Evolutionary conservation across 2,329 filamentous ascomycete species (phyloP).

Genomic region (Cordyceps militaris): DNA sequence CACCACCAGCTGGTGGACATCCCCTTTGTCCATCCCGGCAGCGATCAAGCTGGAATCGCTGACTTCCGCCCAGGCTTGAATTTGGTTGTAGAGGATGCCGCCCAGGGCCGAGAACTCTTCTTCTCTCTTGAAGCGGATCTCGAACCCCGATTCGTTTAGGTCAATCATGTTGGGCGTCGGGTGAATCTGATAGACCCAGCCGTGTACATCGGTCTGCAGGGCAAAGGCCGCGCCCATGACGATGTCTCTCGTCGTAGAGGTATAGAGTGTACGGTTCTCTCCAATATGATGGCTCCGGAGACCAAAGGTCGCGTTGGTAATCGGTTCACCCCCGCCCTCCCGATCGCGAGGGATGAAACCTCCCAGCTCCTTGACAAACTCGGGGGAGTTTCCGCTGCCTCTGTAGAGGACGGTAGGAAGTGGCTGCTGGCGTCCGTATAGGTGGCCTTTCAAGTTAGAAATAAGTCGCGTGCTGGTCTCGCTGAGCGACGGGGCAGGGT

Average conservation of each 20-base stretch:
- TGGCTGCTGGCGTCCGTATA: neutral
- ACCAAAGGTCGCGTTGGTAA: neutral
- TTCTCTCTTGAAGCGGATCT: neutral
- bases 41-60: neutral
- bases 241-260: neutral
- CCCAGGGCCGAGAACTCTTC: neutral
- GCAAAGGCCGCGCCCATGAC: neutral
- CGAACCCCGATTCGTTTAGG: neutral
- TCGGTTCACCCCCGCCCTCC: neutral
- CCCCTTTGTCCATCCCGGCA: neutral
- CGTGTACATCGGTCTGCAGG: neutral
- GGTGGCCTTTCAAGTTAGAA: neutral
- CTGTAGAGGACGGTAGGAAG: neutral
- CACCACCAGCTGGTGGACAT: neutral
- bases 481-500: neutral
- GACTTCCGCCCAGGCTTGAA: neutral
- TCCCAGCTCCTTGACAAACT: neutral
- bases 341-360: neutral
- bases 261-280: neutral
- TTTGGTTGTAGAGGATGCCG: neutral
- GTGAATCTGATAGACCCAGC: neutral
- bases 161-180: conserved; percentile 1
- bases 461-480: neutral
- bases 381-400: neutral
- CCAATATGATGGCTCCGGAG: neutral